Base-by-base conservation (phyloP, 352 stramenopile genomes). In the Blastocystis sp. region DNA sequence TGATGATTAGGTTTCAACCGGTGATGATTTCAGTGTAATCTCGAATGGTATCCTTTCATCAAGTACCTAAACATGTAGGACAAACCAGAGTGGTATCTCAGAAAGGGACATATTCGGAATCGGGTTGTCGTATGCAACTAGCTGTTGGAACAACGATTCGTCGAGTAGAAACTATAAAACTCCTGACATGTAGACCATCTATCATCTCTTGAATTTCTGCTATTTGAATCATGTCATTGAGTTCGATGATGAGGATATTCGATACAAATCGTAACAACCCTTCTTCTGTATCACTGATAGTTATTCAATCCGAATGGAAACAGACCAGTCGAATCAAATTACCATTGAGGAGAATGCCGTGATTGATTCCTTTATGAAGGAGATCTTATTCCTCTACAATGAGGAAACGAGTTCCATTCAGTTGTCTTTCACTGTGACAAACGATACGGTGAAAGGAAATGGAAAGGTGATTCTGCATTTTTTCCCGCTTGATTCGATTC, bases 191-290 rank as follows among this genome's bases (percentile, higher is more conserved):
- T 44, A 81, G 69, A 48, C 69, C 8, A 64, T 81, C 29, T 81
- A 81, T 51, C 69, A 81, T 42, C 24, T 81, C n/a, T 32, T 81
- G 21, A 81, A 81, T 44, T 81, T 49, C 18, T 81, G 69, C 42
- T 81, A 65, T 64, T 61, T 51, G 1, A 59, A 81, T n/a, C 29
- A 81, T 38, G 14, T 81, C 9, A 7, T 81, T 14, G 44, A 27
- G 4, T 81, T 81, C 32, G 32, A 4, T 4, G 48, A 81, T 61
- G 69, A 44, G 18, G 63, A 81, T 21, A 81, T 81, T 42, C n/a
- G 27, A 21, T 81, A 81, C 46, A 64, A 57, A 44, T 16, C 48
- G 48, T 81, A 24, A 1, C 36, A 75, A 27, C 21, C 14, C 8
- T 11, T 11, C n/a, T 9, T 46, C 36, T 54, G 7, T 75, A 14